Evolutionary conservation across 1,139 yeast genomes (phyloP).

Genomic region (Hyphopichia fennica): DNA sequence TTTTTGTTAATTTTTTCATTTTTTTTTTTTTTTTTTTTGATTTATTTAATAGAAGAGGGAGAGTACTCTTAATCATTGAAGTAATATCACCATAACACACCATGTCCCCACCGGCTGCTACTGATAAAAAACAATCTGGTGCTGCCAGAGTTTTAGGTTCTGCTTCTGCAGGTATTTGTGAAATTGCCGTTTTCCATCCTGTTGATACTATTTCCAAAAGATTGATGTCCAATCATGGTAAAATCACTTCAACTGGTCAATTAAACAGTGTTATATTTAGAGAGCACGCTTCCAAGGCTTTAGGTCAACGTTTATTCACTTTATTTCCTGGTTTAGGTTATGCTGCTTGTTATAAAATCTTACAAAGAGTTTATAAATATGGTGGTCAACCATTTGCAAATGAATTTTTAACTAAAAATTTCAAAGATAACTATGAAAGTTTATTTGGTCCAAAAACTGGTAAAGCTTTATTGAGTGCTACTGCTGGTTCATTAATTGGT

Average conservation of each 20-base stretch:
- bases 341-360: slow-evolving; percentile 94
- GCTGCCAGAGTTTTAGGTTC: slow-evolving; percentile 92
- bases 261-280: slow-evolving; percentile 85
- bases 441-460: slow-evolving; percentile 93
- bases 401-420: slow-evolving; percentile 80
- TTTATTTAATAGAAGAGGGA: too few species aligned
- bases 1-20: neutral
- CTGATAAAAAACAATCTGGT: slow-evolving; percentile 86
- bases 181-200: slow-evolving; percentile 96
- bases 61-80: too few species aligned
- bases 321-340: slow-evolving; percentile 97
- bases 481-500: slow-evolving; percentile 96
- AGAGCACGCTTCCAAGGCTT: slow-evolving; percentile 71
- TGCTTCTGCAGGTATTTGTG: slow-evolving; percentile 96
- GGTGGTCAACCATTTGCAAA: slow-evolving; percentile 99
- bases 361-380: slow-evolving; percentile 97
- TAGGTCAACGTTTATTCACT: slow-evolving; percentile 72
- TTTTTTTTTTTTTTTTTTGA: neutral
- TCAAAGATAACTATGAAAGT: slow-evolving; percentile 66
- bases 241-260: slow-evolving; percentile 58
- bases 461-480: slow-evolving; percentile 92
- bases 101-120: slow-evolving; percentile 29
- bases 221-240: slow-evolving; percentile 92
- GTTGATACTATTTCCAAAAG: slow-evolving; percentile 98
- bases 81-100: too few species aligned